A percentile compares a stretch with the other conserved stretches of the same genome.
Conservation (phyloP, 345 rosid species). For the Citrus reticulata region DNA sequence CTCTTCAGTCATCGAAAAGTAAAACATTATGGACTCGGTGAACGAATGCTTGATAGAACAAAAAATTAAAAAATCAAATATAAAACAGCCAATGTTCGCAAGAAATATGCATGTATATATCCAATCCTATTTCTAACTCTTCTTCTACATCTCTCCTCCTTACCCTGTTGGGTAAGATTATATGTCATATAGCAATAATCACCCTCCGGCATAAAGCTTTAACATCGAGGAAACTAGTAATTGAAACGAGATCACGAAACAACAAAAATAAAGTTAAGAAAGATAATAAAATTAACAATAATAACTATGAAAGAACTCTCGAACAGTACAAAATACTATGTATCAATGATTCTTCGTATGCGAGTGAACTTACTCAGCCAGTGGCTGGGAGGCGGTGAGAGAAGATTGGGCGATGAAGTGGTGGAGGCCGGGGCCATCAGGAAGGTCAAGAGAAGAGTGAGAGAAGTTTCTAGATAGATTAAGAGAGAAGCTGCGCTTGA, state of each 20-base stretch:
- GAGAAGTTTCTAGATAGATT: conserved; percentile 48
- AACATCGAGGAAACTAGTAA: background rate
- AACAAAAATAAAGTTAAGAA: background rate
- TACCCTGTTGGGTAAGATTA: too few species aligned
- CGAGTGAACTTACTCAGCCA: conserved; percentile 48
- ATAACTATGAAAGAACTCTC: background rate
- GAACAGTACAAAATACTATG: background rate
- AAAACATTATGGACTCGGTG: background rate
- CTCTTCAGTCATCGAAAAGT: background rate
- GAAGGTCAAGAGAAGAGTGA: conserved; percentile 30
- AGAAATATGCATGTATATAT: background rate
- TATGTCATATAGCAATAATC: background rate
- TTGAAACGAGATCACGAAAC: background rate
- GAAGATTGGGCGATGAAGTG: conserved; percentile 58
- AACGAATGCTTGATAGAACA: too few species aligned
- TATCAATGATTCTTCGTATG: background rate
- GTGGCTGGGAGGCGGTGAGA: conserved; percentile 44
- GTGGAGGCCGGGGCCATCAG: conserved; percentile 50
- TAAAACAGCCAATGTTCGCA: background rate
- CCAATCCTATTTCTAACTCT: background rate
- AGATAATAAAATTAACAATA: background rate
- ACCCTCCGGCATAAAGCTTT: background rate
- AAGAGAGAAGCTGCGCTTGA: conserved; percentile 25
- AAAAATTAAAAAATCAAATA: too few species aligned
- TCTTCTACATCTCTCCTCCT: too few species aligned